Evolutionary conservation across 345 rosid species (phyloP).

Genomic region (Camelina sativa): DNA sequence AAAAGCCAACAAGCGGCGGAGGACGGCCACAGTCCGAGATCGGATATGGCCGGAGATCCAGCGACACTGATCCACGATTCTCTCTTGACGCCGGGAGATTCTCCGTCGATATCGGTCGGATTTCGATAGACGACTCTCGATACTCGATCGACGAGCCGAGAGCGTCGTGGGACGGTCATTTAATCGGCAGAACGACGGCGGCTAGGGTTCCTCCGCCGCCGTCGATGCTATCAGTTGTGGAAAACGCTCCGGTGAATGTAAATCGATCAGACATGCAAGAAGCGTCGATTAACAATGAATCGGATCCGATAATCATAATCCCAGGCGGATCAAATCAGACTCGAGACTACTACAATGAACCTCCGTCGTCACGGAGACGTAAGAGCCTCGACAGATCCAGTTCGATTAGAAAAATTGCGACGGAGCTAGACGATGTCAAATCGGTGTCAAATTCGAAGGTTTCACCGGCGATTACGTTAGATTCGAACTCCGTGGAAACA

Average conservation of each 20-base stretch:
- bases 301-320: conserved; percentile 45
- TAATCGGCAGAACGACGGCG: conserved; percentile 52
- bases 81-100: conserved; percentile 59
- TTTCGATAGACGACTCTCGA: conserved; percentile 62
- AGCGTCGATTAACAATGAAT: not conserved
- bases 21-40: conserved; percentile 71
- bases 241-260: conserved; percentile 61
- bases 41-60: conserved; percentile 84
- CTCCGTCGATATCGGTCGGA: conserved; percentile 43
- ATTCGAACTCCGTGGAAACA: conserved; percentile 53
- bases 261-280: conserved; percentile 69
- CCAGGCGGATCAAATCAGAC: conserved; percentile 96
- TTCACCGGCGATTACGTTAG: conserved; percentile 59
- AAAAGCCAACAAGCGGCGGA: conserved; percentile 57
- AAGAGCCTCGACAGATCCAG: conserved; percentile 86
- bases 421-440: conserved; percentile 82
- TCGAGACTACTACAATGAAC: conserved; percentile 82
- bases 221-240: conserved; percentile 78
- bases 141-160: conserved; percentile 86
- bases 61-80: conserved; percentile 85
- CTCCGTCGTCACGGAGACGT: conserved; percentile 75
- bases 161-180: conserved; percentile 81
- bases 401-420: conserved; percentile 69
- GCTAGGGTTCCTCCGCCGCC: conserved; percentile 71
- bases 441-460: conserved; percentile 70